Percentiles rank a stretch among this genome's conserved stretches.
Conservation (phyloP, 176 grass and related monocot species). For the Rhynchospora breviuscula region DNA sequence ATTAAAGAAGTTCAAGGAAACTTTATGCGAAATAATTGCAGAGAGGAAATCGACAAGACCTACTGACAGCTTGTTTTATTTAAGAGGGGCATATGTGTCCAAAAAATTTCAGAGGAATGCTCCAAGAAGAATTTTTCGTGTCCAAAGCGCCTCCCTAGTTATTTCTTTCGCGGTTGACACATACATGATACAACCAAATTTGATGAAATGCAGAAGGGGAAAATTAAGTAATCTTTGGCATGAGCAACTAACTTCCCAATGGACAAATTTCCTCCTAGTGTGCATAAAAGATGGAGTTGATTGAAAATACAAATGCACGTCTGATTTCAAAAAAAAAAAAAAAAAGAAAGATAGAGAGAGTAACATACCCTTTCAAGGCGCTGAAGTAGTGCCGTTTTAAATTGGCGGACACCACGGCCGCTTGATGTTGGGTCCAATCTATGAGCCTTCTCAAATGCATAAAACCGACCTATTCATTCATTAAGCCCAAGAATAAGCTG, state of each 20-base stretch:
- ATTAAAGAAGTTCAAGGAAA: too few relatives aligned
- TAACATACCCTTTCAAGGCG: constrained; percentile 77
- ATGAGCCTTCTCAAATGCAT: constrained; percentile 97
- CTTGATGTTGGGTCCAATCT: constrained; percentile 87
- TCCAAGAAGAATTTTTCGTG: too few relatives aligned
- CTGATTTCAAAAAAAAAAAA: too few relatives aligned
- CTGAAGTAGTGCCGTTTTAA: constrained; percentile 91
- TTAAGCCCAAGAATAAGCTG: background rate
- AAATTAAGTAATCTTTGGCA: background rate
- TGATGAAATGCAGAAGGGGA: background rate
- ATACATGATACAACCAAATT: background rate
- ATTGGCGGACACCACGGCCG: constrained; percentile 86
- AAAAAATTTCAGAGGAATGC: too few relatives aligned
- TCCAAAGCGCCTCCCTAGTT: too few relatives aligned
- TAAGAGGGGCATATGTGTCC: too few relatives aligned
- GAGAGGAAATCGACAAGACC: too few relatives aligned
- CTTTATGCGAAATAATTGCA: too few relatives aligned
- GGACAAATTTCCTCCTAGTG: background rate
- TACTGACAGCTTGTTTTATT: too few relatives aligned
- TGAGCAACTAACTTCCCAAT: background rate
- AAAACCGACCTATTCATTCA: constrained; percentile 79
- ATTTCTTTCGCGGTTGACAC: background rate
- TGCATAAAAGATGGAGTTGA: background rate
- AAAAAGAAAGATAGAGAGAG: background rate
- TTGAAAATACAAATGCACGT: background rate